These are phyloP conservation scores for Kokia cookei DNA, from an alignment of 441 rosid genomes.

Conservation along the genomic window DNA sequence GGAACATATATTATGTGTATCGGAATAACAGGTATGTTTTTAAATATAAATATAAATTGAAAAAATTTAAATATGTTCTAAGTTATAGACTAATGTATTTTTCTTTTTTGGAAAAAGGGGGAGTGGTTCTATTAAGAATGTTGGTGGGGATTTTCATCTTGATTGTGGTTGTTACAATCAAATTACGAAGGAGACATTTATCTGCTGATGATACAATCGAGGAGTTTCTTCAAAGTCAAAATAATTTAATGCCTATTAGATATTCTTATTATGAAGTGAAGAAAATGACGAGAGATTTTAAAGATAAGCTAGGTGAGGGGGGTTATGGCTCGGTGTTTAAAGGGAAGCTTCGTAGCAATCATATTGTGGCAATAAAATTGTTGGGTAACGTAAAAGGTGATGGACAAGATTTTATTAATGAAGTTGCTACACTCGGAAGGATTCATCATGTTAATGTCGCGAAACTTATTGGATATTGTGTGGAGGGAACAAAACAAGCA, in stretches of 20 bases:
- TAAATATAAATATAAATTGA: neutral
- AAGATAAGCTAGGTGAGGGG: neutral
- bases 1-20: conserved; percentile 1
- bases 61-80: neutral
- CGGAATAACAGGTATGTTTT: neutral
- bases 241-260: neutral
- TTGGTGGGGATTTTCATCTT: neutral
- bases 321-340: neutral
- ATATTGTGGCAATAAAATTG: neutral
- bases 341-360: neutral
- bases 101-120: neutral
- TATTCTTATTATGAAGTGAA: neutral
- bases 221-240: neutral
- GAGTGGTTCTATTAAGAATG: neutral
- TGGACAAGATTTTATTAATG: neutral
- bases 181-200: neutral
- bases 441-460: neutral
- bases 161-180: neutral
- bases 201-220: neutral
- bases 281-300: neutral
- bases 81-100: neutral
- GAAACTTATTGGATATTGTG: neutral
- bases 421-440: neutral
- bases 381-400: neutral
- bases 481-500: neutral